Evolutionary conservation across 2,329 filamentous ascomycete genomes (phyloP), one percentile per base, ranked within the genome.

Genomic region (Aurifilum marmelostoma): DNA sequence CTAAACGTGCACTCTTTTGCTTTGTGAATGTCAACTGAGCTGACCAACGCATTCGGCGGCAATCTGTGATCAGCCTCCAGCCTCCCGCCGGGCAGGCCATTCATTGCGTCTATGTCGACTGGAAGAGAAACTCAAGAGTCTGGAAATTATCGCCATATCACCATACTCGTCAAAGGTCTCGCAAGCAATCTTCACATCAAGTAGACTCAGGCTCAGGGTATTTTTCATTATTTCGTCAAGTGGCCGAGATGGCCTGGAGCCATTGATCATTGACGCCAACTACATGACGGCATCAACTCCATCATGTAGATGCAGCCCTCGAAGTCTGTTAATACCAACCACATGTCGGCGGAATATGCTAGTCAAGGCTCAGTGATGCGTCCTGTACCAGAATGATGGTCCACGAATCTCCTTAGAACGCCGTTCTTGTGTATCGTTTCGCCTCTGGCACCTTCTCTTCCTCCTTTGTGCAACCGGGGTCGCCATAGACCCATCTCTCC

Each of bases 211-310:
- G 6, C 43, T 4, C 12, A 18, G 37, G 41, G 60, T 34, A 58
- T 41, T 34, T 9, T 58, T 56, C 63, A 56, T 56, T 27, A 65
- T 27, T 54, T 65, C 47, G 50, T 56, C 21, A 41, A 65, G 9
- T 56, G 47, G 50, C 18, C n/a, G 12, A 27, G n/a, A 39, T 56
- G 63, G n/a, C 5, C 14, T 32, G 6, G 14, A 7, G 14, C 18
- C 52, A 29, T n/a, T 54, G 14, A 8, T 27, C 52, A 29, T n/a
- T 54, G 50, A 7, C 37, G 14, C 34, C 50, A 18, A 21, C 47
- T 63, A 11, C 47, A 29, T 52, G 61, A 63, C 61, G 27, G 43
- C 61, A 52, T 32, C 14, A 37, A 24, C 7, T 56, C 32, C 47
- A 16, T 41, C 6, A 34, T 27, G 29, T 24, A 56, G n/a, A 41